Percentiles rank a stretch among this genome's conserved stretches.
Conservation (phyloP, 1,284 basidiomycete species). For the Malassezia yamatoensis region DNA sequence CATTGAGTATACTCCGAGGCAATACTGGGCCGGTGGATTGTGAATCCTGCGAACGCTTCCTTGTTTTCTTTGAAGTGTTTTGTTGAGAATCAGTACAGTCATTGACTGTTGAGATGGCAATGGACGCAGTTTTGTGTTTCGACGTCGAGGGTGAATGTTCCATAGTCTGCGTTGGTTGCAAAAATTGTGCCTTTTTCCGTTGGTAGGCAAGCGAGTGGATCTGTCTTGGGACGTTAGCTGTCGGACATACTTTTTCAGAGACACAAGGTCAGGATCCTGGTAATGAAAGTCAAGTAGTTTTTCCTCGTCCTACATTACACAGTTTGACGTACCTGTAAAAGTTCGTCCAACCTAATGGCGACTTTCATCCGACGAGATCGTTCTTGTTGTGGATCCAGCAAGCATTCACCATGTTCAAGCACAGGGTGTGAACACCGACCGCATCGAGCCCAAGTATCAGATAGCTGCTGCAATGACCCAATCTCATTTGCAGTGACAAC, state of each 20-base stretch:
- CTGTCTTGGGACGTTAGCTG: conserved; percentile 17
- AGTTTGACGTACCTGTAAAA: conserved; percentile 41
- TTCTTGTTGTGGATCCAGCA: conserved; percentile 46
- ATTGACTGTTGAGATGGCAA: no score
- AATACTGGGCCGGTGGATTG: neutral
- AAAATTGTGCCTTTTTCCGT: neutral
- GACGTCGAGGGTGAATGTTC: no score
- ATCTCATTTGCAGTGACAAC: neutral
- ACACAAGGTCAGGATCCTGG: conserved; percentile 59
- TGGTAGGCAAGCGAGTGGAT: conserved; percentile 21
- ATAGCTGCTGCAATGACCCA: neutral
- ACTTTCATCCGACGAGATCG: conserved; percentile 59
- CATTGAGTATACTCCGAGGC: conserved; percentile 7
- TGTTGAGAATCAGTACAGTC: no score
- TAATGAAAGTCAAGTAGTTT: conserved; percentile 69
- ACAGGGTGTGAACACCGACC: conserved; percentile 62
- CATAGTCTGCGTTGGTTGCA: no score
- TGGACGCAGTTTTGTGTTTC: no score
- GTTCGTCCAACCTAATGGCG: conserved; percentile 71
- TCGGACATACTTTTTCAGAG: conserved; percentile 55
- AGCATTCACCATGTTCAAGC: conserved; percentile 58
- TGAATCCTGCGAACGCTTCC: no score
- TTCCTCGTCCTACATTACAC: conserved; percentile 63
- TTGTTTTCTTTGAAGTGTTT: no score
- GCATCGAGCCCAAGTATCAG: conserved; percentile 12